phyloP scores from a whole-genome alignment of 2,329 filamentous ascomycete species.

The Fusarium xyrophilum region DNA sequence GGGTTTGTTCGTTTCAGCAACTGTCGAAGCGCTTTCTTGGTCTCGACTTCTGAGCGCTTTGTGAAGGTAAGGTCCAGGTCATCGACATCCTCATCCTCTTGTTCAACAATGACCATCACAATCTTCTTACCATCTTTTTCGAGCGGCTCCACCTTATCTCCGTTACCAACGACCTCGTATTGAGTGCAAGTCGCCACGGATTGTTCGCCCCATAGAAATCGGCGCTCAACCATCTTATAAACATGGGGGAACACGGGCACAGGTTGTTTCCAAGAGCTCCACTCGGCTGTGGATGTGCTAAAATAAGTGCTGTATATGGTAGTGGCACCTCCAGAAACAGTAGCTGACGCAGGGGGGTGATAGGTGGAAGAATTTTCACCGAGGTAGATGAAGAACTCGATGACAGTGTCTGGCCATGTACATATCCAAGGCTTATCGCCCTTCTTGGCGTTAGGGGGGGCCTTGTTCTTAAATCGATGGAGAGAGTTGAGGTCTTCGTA shows the following conservation, averaged over 20 bases:
- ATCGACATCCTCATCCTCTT: neutral
- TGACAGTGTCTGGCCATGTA: constrained; percentile 61
- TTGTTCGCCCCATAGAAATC: constrained; percentile 45
- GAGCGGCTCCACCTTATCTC: constrained; percentile 22
- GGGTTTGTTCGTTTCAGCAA: constrained; percentile 27
- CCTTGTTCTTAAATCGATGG: constrained; percentile 31
- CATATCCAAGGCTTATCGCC: constrained; percentile 67
- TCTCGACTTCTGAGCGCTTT: neutral
- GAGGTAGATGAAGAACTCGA: constrained; percentile 66
- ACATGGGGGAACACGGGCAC: constrained; percentile 56
- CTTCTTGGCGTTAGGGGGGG: constrained; percentile 42
- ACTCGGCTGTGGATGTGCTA: neutral
- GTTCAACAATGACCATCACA: constrained; percentile 55
- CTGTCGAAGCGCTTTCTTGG: constrained; percentile 19
- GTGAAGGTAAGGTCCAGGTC: neutral
- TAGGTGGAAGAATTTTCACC: constrained; percentile 51
- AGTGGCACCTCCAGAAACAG: neutral
- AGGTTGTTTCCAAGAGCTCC: neutral
- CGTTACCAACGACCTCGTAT: constrained; percentile 52
- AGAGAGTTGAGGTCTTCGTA: constrained; percentile 22
- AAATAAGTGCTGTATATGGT: constrained; percentile 16
- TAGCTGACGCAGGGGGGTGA: constrained; percentile 7
- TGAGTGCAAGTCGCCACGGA: constrained; percentile 56
- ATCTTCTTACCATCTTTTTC: constrained; percentile 49
- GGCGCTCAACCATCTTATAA: constrained; percentile 63